Evolutionary conservation across 73 alveolate genomes (phyloP), one percentile per base, ranked within the genome.

Genomic region (Tetrahymena borealis): DNA sequence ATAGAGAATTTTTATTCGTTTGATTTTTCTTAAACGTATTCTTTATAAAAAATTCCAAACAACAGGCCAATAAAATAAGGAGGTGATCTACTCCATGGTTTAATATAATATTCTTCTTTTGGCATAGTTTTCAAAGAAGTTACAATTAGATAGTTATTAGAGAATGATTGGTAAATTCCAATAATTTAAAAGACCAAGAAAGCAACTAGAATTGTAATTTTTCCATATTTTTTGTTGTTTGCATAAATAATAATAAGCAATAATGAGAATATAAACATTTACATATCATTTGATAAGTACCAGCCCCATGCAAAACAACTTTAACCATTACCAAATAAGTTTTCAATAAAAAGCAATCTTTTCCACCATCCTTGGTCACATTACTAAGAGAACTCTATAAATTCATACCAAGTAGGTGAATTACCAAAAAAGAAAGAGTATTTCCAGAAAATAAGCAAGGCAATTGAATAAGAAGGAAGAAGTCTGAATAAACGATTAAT

Each of bases 231-330:
- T 78, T 15, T 33, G 33, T 36, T 10, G 18, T 78, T 78, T 3
- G 95, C 91, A 91, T 91, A 91, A 15, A 60, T 32, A 2, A 38
- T 33, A 20, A 91, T 91, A 10, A 90, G 94, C 2, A 91, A 24
- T 16, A 91, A 91, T 43, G 91, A 91, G 24, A 43, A 31, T 28
- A 91, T 43, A 42, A 91, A 91, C 85, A 91, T 43, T 43, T 91
- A 43, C 15, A 91, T 41, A 60, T 91, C 94, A 24, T 42, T 40
- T 28, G 94, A 43, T 3, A 91, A 78, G 40, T 91, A 91, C 94
- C 94, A 91, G 35, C 94, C 94, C 94, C 94, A 91, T 18, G 91
- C 94, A 91, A 91, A 91, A 91, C 90, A 91, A 7, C 36, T 0
- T n/a, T 91, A 1, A 20, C 94, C 79, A 37, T 40, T 60, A 43